Conservation (phyloP, 306 rosid genomes). For the Pyrus betulifolia region DNA sequence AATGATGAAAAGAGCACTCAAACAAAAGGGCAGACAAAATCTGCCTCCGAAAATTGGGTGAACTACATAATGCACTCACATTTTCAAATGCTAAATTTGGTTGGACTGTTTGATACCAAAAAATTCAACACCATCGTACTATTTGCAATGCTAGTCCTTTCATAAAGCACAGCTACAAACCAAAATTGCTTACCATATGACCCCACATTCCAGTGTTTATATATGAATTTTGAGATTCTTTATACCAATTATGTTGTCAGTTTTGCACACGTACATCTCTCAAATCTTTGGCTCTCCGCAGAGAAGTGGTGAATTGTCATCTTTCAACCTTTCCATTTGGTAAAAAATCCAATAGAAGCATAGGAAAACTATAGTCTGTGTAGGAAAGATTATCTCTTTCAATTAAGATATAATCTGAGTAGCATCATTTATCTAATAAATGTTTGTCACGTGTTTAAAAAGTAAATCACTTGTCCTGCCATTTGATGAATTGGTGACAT, state of each 20-base stretch:
- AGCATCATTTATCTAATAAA: too few species aligned
- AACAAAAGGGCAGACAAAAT: too few species aligned
- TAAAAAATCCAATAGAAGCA: background rate
- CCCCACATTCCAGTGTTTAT: background rate
- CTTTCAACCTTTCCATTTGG: background rate
- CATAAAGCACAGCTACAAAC: background rate
- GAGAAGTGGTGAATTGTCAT: background rate
- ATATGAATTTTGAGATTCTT: background rate
- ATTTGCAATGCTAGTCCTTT: background rate
- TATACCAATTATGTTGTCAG: background rate
- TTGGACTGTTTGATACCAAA: background rate
- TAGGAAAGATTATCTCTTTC: background rate
- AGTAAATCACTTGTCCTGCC: too few species aligned
- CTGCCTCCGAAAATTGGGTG: background rate
- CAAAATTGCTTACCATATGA: conserved; percentile 5
- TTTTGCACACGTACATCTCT: background rate
- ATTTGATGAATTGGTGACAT: too few species aligned
- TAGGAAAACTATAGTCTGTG: background rate
- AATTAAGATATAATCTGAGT: too few species aligned
- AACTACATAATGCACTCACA: background rate
- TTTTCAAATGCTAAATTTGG: background rate
- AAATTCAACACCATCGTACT: background rate
- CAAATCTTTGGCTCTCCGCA: background rate
- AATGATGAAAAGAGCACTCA: too few species aligned
- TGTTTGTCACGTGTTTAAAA: too few species aligned